Evolutionary conservation across 371 early-diverging fungal genomes (phyloP).

Genomic region (Mucor circinelloides): DNA sequence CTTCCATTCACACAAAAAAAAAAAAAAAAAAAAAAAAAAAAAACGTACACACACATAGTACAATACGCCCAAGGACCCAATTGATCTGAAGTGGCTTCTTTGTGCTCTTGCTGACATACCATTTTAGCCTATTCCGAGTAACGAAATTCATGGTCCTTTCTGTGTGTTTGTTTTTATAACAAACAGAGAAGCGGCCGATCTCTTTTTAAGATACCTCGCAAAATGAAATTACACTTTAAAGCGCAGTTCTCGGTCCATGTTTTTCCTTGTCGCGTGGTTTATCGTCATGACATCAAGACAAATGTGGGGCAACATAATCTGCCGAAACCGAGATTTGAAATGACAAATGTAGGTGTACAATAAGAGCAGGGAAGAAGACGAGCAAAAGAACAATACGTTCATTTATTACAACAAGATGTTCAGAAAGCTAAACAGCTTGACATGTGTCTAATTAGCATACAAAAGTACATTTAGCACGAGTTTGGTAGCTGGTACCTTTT

Average conservation of each 20-base stretch:
- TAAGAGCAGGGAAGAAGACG: neutral
- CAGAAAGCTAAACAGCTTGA: neutral
- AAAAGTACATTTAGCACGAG: constrained; percentile 12
- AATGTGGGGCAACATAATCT: neutral
- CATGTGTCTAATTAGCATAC: neutral
- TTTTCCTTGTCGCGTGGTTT: constrained; percentile 6
- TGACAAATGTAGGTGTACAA: neutral
- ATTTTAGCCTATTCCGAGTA: neutral
- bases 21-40: neutral
- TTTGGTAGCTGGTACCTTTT: neutral
- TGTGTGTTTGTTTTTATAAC: neutral
- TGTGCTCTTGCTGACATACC: neutral
- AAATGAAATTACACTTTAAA: neutral
- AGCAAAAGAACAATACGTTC: neutral
- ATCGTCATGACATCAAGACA: neutral
- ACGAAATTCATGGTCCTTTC: neutral
- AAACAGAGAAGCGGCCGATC: neutral
- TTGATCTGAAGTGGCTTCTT: neutral
- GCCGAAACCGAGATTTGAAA: neutral
- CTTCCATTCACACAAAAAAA: neutral
- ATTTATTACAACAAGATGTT: neutral
- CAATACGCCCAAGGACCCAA: no score
- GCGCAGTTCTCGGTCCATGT: constrained; percentile 1
- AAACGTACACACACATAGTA: no score
- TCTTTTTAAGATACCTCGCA: neutral